phyloP scores from a whole-genome alignment of 148 eudicot genomes.

The Bassia scoparia region DNA sequence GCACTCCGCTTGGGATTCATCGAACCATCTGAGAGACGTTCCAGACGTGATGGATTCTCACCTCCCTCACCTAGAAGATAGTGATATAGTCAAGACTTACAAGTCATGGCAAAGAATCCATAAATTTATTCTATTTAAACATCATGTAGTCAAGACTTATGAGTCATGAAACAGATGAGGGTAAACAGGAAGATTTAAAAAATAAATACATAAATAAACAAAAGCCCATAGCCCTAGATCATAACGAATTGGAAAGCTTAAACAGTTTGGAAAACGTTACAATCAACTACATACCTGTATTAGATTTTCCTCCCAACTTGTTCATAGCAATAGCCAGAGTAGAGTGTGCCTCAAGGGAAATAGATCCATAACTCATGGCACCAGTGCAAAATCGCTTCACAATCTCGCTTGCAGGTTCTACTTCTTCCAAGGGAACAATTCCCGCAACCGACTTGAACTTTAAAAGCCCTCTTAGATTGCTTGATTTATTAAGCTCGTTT shows the following conservation, averaged over 20 bases:
- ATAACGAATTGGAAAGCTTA: neutral
- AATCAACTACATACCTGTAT: constrained; percentile 60
- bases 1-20: constrained; percentile 90
- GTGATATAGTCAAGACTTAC: constrained; percentile 7
- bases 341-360: constrained; percentile 91
- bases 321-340: constrained; percentile 97
- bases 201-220: no score
- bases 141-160: no score
- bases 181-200: no score
- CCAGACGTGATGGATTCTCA: constrained; percentile 94
- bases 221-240: neutral
- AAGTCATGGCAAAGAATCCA: no score
- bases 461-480: constrained; percentile 88
- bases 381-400: constrained; percentile 97
- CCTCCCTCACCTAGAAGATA: constrained; percentile 89
- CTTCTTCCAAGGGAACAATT: constrained; percentile 79
- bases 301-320: constrained; percentile 93
- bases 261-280: neutral
- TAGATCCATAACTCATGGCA: constrained; percentile 99
- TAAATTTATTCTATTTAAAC: no score
- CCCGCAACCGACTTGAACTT: constrained; percentile 65
- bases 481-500: constrained; percentile 76
- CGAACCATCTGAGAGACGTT: constrained; percentile 84
- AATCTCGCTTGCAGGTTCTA: constrained; percentile 92
- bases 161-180: no score